Percentiles rank a stretch among this genome's conserved stretches.
These are phyloP conservation scores for Coelastrella sp. DNA, from an alignment of 139 green algal species.

Conservation along the genomic window DNA sequence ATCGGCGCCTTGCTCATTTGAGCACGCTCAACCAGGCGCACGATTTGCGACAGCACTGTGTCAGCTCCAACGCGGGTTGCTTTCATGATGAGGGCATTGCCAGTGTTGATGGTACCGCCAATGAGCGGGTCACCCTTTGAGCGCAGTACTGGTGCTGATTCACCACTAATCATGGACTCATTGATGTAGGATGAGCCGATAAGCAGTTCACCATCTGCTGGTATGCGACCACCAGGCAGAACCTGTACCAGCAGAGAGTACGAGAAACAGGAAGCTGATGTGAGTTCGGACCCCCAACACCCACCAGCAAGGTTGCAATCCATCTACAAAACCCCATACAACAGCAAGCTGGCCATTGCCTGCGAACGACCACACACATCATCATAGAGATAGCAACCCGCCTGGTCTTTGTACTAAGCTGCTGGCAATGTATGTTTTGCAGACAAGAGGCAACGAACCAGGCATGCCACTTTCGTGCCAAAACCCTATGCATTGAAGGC, in stretches of 20 bases:
- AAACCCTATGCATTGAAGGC: neutral
- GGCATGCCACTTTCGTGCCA: neutral
- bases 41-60: constrained; percentile 93
- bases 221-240: constrained; percentile 85
- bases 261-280: neutral
- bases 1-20: constrained; percentile 98
- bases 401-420: neutral
- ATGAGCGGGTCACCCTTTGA: constrained; percentile 76
- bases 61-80: constrained; percentile 84
- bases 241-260: constrained; percentile 62
- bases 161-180: constrained; percentile 98
- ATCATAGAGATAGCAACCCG: neutral
- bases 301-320: neutral
- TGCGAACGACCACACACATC: neutral
- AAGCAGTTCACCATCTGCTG: constrained; percentile 90
- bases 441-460: too few relatives aligned
- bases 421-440: neutral
- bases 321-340: neutral
- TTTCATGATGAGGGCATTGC: constrained; percentile 58
- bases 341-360: neutral
- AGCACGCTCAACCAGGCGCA: constrained; percentile 94
- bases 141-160: constrained; percentile 71
- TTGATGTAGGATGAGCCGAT: constrained; percentile 89
- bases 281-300: neutral
- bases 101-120: constrained; percentile 94